phyloP scores from a whole-genome alignment of 2,329 filamentous ascomycete genomes.

The Davidsoniella australis region DNA sequence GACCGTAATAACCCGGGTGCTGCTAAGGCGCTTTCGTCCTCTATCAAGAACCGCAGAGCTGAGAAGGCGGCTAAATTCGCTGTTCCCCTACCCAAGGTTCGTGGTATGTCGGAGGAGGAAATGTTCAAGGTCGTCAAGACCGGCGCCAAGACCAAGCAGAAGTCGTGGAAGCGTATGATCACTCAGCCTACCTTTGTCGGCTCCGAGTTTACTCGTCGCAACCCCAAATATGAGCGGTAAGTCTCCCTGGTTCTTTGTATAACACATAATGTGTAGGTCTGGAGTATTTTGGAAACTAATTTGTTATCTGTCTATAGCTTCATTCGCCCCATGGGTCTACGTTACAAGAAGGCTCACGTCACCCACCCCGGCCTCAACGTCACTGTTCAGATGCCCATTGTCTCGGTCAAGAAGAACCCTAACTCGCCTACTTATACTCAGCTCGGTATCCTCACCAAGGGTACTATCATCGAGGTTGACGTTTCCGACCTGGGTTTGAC shows the following conservation, averaged over 20 bases:
- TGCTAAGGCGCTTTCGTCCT: conserved; percentile 56
- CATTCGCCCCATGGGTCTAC: conserved; percentile 32
- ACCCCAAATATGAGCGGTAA: conserved; percentile 54
- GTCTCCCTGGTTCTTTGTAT: background rate
- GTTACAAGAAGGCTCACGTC: conserved; percentile 36
- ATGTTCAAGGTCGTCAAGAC: conserved; percentile 97
- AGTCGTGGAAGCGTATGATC: conserved; percentile 57
- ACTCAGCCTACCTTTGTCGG: conserved; percentile 58
- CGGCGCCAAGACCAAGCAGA: conserved; percentile 84
- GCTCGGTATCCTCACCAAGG: conserved; percentile 74
- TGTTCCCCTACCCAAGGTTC: conserved; percentile 85
- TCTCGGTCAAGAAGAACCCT: conserved; percentile 50
- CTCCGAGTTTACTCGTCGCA: conserved; percentile 71
- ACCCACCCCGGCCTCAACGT: conserved; percentile 65
- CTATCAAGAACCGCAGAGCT: conserved; percentile 87
- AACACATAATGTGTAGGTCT: background rate
- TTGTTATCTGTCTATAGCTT: conserved; percentile 28
- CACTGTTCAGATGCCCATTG: conserved; percentile 72
- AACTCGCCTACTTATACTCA: conserved; percentile 86
- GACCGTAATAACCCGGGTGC: conserved; percentile 50
- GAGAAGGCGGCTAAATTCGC: conserved; percentile 90
- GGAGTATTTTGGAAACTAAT: conserved; percentile 28
- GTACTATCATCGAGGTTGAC: conserved; percentile 72
- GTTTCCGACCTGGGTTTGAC: conserved; percentile 82
- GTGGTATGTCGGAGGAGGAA: conserved; percentile 86